Conservation (phyloP, 257 asterid species). For the Capsicum baccatum region DNA sequence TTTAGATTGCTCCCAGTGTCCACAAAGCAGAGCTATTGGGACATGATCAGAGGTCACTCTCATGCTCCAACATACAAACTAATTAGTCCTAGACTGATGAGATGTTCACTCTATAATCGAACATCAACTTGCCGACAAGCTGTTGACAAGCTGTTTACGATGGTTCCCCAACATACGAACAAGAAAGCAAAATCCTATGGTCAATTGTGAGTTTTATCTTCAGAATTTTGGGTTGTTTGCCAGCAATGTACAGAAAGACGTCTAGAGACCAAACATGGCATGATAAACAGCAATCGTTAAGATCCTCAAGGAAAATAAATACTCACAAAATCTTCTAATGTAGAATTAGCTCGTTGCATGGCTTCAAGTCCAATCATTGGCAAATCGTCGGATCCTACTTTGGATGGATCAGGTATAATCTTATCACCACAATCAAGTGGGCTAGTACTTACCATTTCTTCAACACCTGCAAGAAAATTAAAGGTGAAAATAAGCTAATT, state of each 20-base stretch:
- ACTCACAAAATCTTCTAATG: constrained; percentile 97
- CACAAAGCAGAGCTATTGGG: too few species aligned
- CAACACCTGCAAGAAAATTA: constrained; percentile 49
- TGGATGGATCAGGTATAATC: constrained; percentile 34
- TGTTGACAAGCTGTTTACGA: neutral
- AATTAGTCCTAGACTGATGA: neutral
- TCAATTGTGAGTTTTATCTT: neutral
- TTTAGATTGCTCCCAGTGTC: too few species aligned
- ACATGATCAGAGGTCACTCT: too few species aligned
- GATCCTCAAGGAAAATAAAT: constrained; percentile 21
- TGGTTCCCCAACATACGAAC: neutral
- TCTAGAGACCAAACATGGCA: neutral
- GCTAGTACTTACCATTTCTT: constrained; percentile 37
- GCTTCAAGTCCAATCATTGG: constrained; percentile 74
- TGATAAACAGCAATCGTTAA: neutral
- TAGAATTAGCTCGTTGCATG: constrained; percentile 85
- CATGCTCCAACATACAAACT: neutral
- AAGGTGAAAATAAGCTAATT: neutral
- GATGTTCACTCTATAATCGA: neutral
- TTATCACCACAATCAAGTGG: constrained; percentile 41
- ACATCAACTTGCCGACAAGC: neutral
- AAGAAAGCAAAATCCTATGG: neutral
- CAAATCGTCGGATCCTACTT: constrained; percentile 40
- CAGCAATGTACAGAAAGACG: neutral
- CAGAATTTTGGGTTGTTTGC: neutral